Percentiles rank a stretch among this genome's conserved stretches.
Evolutionary conservation across 1,139 yeast species (phyloP).

Genomic region (Yamadazyma mexicana): DNA sequence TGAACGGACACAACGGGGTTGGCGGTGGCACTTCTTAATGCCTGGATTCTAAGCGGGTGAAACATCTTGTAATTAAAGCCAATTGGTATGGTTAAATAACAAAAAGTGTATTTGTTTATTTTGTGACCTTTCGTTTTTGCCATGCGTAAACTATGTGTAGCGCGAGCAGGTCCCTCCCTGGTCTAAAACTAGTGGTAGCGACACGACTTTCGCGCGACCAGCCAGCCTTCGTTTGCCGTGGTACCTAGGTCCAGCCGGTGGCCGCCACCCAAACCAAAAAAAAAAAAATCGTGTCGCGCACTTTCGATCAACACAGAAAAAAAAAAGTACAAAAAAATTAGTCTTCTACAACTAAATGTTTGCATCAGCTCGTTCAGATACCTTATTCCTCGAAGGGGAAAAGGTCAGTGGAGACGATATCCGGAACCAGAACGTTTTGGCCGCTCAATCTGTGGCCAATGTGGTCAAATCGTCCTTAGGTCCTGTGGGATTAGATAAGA

Average conservation of each 20-base stretch:
- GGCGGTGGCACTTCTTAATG: not conserved
- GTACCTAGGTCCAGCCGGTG: not conserved
- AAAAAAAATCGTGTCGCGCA: not conserved
- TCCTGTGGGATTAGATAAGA: slow-evolving; percentile 97
- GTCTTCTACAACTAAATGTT: too few relatives aligned
- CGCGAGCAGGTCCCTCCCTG: too few relatives aligned
- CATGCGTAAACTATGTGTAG: not conserved
- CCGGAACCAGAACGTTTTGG: slow-evolving; percentile 92
- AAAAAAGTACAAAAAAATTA: not conserved
- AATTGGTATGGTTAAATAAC: not conserved
- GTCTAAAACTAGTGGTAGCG: too few relatives aligned
- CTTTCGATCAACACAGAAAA: not conserved
- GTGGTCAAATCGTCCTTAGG: slow-evolving; percentile 96
- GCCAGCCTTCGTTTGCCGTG: not conserved
- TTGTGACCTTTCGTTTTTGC: not conserved
- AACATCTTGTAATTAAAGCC: not conserved
- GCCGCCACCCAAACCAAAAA: too few relatives aligned
- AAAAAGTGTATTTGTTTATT: not conserved
- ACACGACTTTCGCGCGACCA: not conserved
- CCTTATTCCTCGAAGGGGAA: slow-evolving; percentile 93
- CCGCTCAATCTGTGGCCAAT: slow-evolving; percentile 95
- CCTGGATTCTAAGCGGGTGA: not conserved
- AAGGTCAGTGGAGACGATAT: slow-evolving; percentile 95
- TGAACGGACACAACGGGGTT: not conserved
- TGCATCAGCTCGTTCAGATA: slow-evolving; percentile 80